phyloP scores from a whole-genome alignment of 768 basidiomycete genomes.

The Mycena polygramma region DNA sequence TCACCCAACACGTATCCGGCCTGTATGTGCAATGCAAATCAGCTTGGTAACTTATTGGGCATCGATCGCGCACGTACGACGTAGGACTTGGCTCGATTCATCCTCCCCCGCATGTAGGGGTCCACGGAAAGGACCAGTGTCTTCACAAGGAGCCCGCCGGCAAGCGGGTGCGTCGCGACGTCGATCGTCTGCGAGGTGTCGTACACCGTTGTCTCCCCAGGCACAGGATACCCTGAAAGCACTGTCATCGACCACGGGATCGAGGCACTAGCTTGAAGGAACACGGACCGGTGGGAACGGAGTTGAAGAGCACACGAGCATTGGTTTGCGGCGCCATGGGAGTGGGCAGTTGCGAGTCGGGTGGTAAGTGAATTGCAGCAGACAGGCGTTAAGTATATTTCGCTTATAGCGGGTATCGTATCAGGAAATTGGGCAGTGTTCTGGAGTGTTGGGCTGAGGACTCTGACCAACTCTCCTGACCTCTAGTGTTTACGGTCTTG shows the following conservation, averaged over 20 bases:
- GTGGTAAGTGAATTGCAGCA: no score
- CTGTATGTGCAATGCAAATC: background rate
- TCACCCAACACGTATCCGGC: background rate
- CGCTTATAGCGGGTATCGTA: no score
- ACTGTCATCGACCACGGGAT: background rate
- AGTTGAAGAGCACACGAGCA: no score
- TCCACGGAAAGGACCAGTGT: conserved; percentile 60
- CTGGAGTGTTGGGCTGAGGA: no score
- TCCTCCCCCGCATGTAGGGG: conserved; percentile 55
- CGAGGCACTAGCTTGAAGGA: background rate
- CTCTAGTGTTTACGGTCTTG: no score
- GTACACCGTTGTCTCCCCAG: conserved; percentile 59
- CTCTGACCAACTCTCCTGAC: no score
- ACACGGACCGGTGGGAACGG: background rate
- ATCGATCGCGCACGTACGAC: conserved; percentile 26
- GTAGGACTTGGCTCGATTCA: conserved; percentile 51
- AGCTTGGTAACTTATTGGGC: background rate
- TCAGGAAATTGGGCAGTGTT: no score
- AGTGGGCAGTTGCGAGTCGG: no score
- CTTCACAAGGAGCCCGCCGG: conserved; percentile 65
- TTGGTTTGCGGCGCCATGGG: no score
- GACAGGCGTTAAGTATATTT: no score
- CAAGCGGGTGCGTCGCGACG: conserved; percentile 56
- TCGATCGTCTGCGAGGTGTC: conserved; percentile 63
- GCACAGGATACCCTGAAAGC: conserved; percentile 22